Conservation (phyloP, 1,139 yeast genomes). For the Wickerhamomyces sp. region DNA sequence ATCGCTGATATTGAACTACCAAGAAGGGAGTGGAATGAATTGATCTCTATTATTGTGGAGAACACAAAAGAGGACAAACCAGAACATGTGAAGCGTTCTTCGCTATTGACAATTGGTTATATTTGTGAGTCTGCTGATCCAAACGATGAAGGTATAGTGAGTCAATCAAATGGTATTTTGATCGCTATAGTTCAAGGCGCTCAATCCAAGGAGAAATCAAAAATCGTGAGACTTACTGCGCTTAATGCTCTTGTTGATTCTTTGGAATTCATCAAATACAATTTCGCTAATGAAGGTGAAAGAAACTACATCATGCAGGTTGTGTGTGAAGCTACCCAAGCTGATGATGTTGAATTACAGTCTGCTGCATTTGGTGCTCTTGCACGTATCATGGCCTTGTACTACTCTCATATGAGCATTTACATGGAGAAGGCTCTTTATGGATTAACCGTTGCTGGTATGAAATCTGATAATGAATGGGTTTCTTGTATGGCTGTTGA, state of each 20-base stretch:
- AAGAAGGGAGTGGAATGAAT: constrained; percentile 79
- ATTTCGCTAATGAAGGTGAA: constrained; percentile 91
- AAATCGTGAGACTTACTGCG: constrained; percentile 80
- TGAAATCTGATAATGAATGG: constrained; percentile 78
- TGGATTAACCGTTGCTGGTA: constrained; percentile 85
- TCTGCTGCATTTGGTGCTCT: constrained; percentile 96
- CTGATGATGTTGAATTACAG: constrained; percentile 75
- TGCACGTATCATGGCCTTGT: constrained; percentile 86
- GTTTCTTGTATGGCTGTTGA: constrained; percentile 99
- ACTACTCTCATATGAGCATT: constrained; percentile 84
- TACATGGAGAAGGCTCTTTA: constrained; percentile 97
- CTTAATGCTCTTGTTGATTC: constrained; percentile 89
- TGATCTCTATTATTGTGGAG: constrained; percentile 77
- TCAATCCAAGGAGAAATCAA: constrained; percentile 71
- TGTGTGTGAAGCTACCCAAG: constrained; percentile 97
- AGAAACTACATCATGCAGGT: constrained; percentile 97
- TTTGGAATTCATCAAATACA: constrained; percentile 79
- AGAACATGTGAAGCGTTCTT: constrained; percentile 77
- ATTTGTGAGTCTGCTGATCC: constrained; percentile 96
- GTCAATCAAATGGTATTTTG: constrained; percentile 87
- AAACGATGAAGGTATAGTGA: constrained; percentile 66
- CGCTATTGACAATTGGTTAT: constrained; percentile 86
- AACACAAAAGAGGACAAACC: constrained; percentile 79
- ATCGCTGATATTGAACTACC: constrained; percentile 95
- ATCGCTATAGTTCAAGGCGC: constrained; percentile 98